These are phyloP conservation scores for Citrus hindsii DNA, from an alignment of 345 rosid species.

Conservation along the genomic window DNA sequence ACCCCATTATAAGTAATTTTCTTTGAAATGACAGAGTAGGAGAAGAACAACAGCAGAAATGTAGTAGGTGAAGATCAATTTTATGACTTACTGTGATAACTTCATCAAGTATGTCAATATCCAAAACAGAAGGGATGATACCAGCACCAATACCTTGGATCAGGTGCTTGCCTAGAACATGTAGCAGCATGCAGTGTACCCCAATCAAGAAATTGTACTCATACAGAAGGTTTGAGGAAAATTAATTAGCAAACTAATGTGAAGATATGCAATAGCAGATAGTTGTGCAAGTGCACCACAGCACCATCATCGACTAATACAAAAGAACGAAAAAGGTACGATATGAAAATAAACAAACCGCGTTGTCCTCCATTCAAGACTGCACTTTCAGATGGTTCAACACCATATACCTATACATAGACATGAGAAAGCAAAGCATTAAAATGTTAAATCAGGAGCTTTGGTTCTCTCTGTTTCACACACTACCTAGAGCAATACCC, in stretches of 20 bases:
- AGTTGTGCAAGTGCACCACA: not conserved
- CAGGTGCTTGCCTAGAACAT: conserved; percentile 41
- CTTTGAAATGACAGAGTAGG: not conserved
- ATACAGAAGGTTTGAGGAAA: too few species aligned
- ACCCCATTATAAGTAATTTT: not conserved
- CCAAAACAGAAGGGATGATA: conserved; percentile 36
- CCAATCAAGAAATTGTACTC: not conserved
- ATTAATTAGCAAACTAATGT: not conserved
- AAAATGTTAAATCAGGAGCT: not conserved
- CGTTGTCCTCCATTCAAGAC: conserved; percentile 37
- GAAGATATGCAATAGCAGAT: not conserved
- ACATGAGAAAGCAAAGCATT: not conserved
- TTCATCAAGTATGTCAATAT: conserved; percentile 44
- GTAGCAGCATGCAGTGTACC: not conserved
- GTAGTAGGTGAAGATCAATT: not conserved
- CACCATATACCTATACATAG: conserved; percentile 33
- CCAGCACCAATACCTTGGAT: conserved; percentile 70
- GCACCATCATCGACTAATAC: too few species aligned
- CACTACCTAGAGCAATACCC: not conserved
- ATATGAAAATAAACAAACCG: conserved; percentile 13
- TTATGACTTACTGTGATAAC: conserved; percentile 40
- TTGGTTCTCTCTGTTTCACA: not conserved
- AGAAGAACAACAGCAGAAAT: not conserved
- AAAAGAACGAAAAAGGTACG: not conserved
- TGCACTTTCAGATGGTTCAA: conserved; percentile 48